Evolutionary conservation across 2,329 filamentous ascomycete species (phyloP).

Genomic region (Diaporthe citrichinensis): DNA sequence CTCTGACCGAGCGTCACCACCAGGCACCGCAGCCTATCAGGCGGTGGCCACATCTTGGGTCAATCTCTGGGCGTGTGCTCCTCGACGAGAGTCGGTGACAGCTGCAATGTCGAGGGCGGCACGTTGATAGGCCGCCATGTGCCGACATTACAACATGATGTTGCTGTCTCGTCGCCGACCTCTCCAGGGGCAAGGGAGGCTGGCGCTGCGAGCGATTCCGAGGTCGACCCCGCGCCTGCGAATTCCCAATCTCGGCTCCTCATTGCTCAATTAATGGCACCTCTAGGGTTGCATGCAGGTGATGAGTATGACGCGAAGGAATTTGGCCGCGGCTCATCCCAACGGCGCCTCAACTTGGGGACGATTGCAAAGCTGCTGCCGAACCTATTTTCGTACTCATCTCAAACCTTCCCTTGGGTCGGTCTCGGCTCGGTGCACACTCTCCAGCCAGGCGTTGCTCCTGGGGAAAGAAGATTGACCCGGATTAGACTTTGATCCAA

Average conservation of each 20-base stretch:
- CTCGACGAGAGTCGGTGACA: conserved; percentile 24
- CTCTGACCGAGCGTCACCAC: conserved; percentile 17
- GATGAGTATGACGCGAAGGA: conserved; percentile 29
- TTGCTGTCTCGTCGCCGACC: conserved; percentile 18
- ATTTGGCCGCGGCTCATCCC: conserved; percentile 15
- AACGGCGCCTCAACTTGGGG: conserved; percentile 4
- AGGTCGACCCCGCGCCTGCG: conserved; percentile 10
- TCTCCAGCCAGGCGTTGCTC: conserved; percentile 1
- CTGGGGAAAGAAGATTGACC: not conserved
- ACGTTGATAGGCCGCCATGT: conserved; percentile 28
- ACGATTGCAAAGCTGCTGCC: conserved; percentile 11
- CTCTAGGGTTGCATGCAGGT: conserved; percentile 29
- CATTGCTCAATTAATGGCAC: conserved; percentile 35
- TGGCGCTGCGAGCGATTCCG: conserved; percentile 16
- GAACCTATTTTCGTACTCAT: conserved; percentile 18
- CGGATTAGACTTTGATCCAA: conserved; percentile 21
- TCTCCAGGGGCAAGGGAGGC: conserved; percentile 19
- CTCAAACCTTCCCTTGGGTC: conserved; percentile 22
- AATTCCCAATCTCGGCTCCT: conserved; percentile 31
- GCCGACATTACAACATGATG: conserved; percentile 22
- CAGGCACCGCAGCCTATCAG: conserved; percentile 21
- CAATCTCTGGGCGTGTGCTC: not conserved
- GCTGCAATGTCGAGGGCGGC: conserved; percentile 7
- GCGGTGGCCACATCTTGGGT: conserved; percentile 22
- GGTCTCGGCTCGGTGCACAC: conserved; percentile 17